phyloP scores from a whole-genome alignment of 2,329 filamentous ascomycete genomes.

The Botrytis fabae region DNA sequence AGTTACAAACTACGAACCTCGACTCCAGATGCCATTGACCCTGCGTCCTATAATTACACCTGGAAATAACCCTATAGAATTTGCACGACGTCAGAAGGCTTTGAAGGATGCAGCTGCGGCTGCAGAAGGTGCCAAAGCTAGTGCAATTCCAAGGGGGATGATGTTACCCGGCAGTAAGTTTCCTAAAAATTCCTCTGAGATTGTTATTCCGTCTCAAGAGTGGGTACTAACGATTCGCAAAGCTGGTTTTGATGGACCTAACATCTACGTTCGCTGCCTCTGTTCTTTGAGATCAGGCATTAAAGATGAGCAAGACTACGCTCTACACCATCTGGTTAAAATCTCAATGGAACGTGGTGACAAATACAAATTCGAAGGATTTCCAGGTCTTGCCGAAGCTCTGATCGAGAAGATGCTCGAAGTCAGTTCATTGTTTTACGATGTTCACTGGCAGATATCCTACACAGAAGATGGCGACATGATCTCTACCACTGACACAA shows the following conservation, averaged over 20 bases:
- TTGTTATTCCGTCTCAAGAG: background rate
- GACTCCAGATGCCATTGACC: slow-evolving; percentile 60
- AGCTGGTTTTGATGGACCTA: slow-evolving; percentile 70
- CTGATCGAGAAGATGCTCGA: slow-evolving; percentile 82
- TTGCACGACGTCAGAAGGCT: slow-evolving; percentile 57
- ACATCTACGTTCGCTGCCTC: slow-evolving; percentile 88
- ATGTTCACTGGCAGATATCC: slow-evolving; percentile 77
- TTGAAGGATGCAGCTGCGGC: slow-evolving; percentile 43
- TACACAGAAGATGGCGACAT: slow-evolving; percentile 64
- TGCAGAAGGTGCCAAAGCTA: slow-evolving; percentile 42
- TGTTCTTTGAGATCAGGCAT: slow-evolving; percentile 80
- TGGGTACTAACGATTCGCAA: slow-evolving; percentile 27
- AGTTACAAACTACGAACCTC: slow-evolving; percentile 69
- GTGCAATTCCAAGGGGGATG: slow-evolving; percentile 49
- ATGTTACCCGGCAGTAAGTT: slow-evolving; percentile 64
- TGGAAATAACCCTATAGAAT: slow-evolving; percentile 69
- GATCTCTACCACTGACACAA: slow-evolving; percentile 49
- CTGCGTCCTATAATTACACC: slow-evolving; percentile 75
- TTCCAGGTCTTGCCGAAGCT: slow-evolving; percentile 83
- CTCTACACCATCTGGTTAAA: slow-evolving; percentile 88
- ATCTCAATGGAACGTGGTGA: slow-evolving; percentile 94
- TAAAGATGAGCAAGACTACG: slow-evolving; percentile 83
- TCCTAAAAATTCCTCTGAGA: slow-evolving; percentile 23
- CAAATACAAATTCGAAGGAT: slow-evolving; percentile 93
- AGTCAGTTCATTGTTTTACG: slow-evolving; percentile 75